These are phyloP conservation scores for Claviceps africana DNA, from an alignment of 2,329 filamentous ascomycete species.

Conservation along the genomic window DNA sequence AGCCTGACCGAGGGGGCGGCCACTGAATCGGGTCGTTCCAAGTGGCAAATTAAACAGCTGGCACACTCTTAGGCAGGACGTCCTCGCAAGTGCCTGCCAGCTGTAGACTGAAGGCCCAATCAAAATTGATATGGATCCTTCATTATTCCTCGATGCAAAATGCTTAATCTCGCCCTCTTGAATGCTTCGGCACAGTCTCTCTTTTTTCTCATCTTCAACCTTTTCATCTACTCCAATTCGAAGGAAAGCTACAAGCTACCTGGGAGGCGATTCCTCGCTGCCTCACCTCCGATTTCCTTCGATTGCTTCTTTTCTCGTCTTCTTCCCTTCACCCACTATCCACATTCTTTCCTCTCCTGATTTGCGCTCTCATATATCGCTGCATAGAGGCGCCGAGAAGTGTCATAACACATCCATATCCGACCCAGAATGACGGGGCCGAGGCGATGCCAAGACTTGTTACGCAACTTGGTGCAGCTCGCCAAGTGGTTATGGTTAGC, in stretches of 20 bases:
- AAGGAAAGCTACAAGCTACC: not conserved
- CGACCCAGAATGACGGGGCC: conserved; percentile 4
- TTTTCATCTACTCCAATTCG: not conserved
- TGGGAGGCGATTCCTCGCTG: not conserved
- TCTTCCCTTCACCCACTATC: not conserved
- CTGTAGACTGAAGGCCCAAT: not conserved
- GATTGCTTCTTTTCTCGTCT: not conserved
- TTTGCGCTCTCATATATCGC: not conserved
- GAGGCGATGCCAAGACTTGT: not conserved
- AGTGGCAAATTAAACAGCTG: conserved; percentile 3
- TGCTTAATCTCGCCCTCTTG: conserved; percentile 1
- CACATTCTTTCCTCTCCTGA: not conserved
- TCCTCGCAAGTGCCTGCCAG: conserved; percentile 4
- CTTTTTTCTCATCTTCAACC: conserved; percentile 1
- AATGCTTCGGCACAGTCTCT: conserved; percentile 1
- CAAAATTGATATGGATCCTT: not conserved
- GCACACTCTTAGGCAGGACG: conserved; percentile 1
- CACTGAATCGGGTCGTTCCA: not conserved
- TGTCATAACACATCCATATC: conserved; percentile 4
- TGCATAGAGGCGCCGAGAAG: not conserved
- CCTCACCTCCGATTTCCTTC: not conserved
- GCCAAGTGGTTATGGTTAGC: conserved; percentile 4
- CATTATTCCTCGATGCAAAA: conserved; percentile 2
- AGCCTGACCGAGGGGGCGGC: not conserved
- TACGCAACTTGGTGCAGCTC: conserved; percentile 2